A percentile compares a stretch with the other conserved stretches of the same genome.
phyloP scores from a whole-genome alignment of 148 eudicot species.

The Nyssa sinensis region DNA sequence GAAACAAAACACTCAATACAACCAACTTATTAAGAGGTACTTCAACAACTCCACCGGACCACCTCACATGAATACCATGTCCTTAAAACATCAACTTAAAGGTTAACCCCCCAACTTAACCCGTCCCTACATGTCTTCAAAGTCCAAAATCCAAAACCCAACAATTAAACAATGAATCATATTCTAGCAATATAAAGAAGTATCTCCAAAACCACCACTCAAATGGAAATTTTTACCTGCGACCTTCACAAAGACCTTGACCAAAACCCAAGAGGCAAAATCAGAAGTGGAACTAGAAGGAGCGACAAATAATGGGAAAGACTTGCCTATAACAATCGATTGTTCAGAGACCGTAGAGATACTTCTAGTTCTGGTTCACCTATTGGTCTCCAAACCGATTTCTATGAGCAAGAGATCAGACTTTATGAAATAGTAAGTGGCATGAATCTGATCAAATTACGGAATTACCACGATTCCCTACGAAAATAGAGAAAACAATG shows the following conservation, averaged over 20 bases:
- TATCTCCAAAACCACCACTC: background rate
- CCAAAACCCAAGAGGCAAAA: background rate
- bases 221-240: background rate
- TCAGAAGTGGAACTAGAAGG: background rate
- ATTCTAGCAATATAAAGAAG: background rate
- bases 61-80: background rate
- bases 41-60: background rate
- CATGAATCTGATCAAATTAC: background rate
- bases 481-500: conserved; percentile 16
- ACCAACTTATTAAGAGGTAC: background rate
- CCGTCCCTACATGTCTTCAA: background rate
- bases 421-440: conserved; percentile 18
- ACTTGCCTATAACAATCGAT: background rate
- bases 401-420: conserved; percentile 7
- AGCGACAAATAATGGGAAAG: background rate
- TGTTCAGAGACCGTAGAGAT: background rate
- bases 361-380: too few species aligned
- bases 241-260: background rate
- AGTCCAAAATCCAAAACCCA: background rate
- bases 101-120: too few species aligned
- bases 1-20: background rate
- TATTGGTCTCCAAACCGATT: too few species aligned
- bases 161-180: background rate
- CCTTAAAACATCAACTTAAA: background rate
- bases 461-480: background rate